Percentiles rank a stretch among this genome's conserved stretches.
Evolutionary conservation across 2,329 filamentous ascomycete species (phyloP).

Genomic region (Falciphora oryzae): DNA sequence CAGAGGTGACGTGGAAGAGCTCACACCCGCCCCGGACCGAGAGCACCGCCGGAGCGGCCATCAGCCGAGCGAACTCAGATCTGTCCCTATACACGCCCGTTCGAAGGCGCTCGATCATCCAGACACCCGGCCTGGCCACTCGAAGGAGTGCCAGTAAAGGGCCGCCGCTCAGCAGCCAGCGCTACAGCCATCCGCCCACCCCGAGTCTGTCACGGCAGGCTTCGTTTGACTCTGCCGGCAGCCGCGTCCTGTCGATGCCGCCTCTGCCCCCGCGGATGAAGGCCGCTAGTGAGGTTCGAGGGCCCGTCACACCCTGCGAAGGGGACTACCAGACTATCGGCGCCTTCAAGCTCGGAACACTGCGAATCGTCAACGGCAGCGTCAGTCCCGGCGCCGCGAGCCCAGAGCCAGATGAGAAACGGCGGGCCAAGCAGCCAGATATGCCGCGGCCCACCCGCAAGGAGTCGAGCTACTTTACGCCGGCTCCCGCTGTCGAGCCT

Average conservation of each 20-base stretch:
- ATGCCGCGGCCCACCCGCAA: background rate
- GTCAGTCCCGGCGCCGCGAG: slow-evolving; percentile 37
- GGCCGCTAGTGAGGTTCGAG: slow-evolving; percentile 23
- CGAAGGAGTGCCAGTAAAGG: slow-evolving; percentile 23
- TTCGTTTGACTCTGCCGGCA: slow-evolving; percentile 32
- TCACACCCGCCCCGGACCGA: slow-evolving; percentile 22
- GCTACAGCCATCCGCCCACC: slow-evolving; percentile 32
- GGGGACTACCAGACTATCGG: slow-evolving; percentile 55
- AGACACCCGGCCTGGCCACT: slow-evolving; percentile 45
- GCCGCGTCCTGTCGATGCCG: slow-evolving; percentile 30
- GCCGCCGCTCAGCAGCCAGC: slow-evolving; percentile 23
- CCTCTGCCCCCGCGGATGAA: slow-evolving; percentile 15
- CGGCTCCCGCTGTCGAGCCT: no score
- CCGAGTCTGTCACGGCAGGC: slow-evolving; percentile 31
- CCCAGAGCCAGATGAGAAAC: slow-evolving; percentile 6
- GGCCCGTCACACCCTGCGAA: slow-evolving; percentile 46
- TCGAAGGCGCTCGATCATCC: slow-evolving; percentile 41
- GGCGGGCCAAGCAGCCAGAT: background rate
- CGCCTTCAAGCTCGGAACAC: slow-evolving; percentile 55
- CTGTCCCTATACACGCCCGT: slow-evolving; percentile 41
- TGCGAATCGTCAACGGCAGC: slow-evolving; percentile 57
- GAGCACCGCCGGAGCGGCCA: slow-evolving; percentile 20
- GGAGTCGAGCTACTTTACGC: no score
- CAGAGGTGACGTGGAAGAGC: slow-evolving; percentile 31
- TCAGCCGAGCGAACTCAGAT: slow-evolving; percentile 41